Conservation (phyloP, 371 early-diverging fungal genomes). For the Saksenaea oblongispora region DNA sequence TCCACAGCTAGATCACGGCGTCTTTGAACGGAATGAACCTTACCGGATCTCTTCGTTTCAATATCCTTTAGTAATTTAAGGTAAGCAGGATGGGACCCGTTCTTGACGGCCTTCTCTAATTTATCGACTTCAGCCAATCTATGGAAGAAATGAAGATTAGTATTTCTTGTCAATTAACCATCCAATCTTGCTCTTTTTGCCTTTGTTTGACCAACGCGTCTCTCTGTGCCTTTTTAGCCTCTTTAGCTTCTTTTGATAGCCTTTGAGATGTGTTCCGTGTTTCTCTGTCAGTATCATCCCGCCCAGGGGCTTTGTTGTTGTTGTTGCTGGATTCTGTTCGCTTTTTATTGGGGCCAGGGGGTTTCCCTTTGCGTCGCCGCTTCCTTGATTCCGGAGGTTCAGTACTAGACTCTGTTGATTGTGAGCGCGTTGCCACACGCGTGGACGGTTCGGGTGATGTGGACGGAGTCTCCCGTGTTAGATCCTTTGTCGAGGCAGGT, state of each 20-base stretch:
- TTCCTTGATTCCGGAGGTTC: slow-evolving; percentile 6
- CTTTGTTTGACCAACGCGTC: slow-evolving; percentile 21
- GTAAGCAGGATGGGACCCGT: slow-evolving; percentile 4
- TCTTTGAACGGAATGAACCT: slow-evolving; percentile 12
- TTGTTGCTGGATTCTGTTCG: slow-evolving; percentile 1
- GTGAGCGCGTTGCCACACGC: slow-evolving; percentile 25
- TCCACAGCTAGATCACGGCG: slow-evolving; percentile 9
- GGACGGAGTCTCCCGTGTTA: slow-evolving; percentile 4
- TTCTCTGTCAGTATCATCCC: slow-evolving; percentile 25
- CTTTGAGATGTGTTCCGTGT: slow-evolving; percentile 26
- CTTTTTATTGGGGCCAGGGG: slow-evolving; percentile 7
- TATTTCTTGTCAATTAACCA: neutral
- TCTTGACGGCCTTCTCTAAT: slow-evolving; percentile 5
- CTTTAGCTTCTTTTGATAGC: slow-evolving; percentile 29
- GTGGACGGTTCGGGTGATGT: slow-evolving; percentile 6
- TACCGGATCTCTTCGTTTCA: slow-evolving; percentile 3
- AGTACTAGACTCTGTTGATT: slow-evolving; percentile 19
- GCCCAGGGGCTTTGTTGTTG: slow-evolving; percentile 1
- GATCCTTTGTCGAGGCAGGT: neutral
- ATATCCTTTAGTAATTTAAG: slow-evolving; percentile 6
- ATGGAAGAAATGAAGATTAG: neutral
- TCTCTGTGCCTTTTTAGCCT: slow-evolving; percentile 27
- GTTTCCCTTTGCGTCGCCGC: slow-evolving; percentile 3
- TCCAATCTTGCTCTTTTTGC: slow-evolving; percentile 8
- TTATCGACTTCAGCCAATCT: slow-evolving; percentile 8